A percentile compares a stretch with the other conserved stretches of the same genome.
These are phyloP conservation scores for Protostelium mycophagum DNA, from an alignment of 78 protist species.

Conservation along the genomic window DNA sequence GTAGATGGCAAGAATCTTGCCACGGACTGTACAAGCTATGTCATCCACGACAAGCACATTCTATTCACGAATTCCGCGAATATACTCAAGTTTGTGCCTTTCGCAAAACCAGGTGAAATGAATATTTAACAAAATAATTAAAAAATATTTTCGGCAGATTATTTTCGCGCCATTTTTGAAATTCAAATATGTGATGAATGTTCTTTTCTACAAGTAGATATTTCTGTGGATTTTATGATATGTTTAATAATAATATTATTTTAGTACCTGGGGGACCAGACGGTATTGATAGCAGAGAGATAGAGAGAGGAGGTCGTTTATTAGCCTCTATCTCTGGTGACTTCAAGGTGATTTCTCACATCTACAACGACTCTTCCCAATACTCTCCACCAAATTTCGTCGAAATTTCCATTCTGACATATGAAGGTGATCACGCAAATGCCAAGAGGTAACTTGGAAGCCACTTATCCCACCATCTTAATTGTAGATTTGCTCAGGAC, in stretches of 20 bases:
- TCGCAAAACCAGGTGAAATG: slow-evolving; percentile 16
- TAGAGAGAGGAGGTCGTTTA: slow-evolving; percentile 74
- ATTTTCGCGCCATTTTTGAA: too few relatives aligned
- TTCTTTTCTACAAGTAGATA: too few relatives aligned
- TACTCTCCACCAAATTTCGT: neutral
- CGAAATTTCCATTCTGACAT: neutral
- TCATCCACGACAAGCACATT: slow-evolving; percentile 59
- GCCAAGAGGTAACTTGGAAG: slow-evolving; percentile 84
- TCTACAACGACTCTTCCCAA: slow-evolving; percentile 1
- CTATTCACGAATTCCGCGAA: slow-evolving; percentile 59
- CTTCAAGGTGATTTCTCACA: neutral
- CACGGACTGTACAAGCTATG: slow-evolving; percentile 53
- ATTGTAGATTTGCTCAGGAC: slow-evolving; percentile 21
- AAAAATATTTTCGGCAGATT: neutral
- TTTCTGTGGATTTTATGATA: too few relatives aligned
- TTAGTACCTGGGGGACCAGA: slow-evolving; percentile 16
- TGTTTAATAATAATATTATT: neutral
- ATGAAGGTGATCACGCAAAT: slow-evolving; percentile 18
- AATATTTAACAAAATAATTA: neutral
- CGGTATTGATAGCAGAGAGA: slow-evolving; percentile 14
- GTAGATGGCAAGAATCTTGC: slow-evolving; percentile 19
- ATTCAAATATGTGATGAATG: too few relatives aligned
- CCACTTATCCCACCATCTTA: slow-evolving; percentile 59
- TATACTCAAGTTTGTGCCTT: slow-evolving; percentile 39
- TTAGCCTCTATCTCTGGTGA: slow-evolving; percentile 51